Conservation (phyloP, 78 protist genomes). For the Dictyostelium purpureum region DNA sequence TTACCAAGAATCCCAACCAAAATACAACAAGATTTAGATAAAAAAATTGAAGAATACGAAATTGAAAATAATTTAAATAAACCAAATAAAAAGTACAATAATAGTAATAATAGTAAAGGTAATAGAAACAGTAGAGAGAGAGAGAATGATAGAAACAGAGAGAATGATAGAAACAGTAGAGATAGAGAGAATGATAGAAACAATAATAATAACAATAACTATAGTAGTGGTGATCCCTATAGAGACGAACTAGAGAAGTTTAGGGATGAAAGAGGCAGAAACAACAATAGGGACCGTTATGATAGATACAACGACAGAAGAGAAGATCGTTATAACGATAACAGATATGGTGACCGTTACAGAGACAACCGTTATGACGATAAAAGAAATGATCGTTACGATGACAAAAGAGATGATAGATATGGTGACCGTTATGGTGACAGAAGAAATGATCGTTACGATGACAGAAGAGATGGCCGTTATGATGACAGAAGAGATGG, state of each 20-base stretch:
- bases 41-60: constrained; percentile 7
- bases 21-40: constrained; percentile 29
- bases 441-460: constrained; percentile 3
- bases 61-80: neutral
- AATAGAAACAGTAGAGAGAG: neutral
- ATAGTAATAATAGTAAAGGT: neutral
- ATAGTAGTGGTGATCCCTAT: neutral
- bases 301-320: neutral
- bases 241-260: neutral
- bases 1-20: constrained; percentile 71
- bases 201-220: neutral
- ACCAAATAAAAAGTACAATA: neutral
- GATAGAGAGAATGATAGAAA: neutral
- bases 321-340: neutral
- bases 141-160: neutral
- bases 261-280: constrained; percentile 4
- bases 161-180: constrained; percentile 6
- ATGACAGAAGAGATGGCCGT: neutral
- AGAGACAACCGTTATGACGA: neutral
- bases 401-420: neutral
- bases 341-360: neutral
- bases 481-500: neutral
- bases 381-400: neutral
- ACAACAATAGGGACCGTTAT: neutral
- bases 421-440: neutral